Conservation (phyloP, 176 grass and related monocot species). For the Dactylis glomerata region DNA sequence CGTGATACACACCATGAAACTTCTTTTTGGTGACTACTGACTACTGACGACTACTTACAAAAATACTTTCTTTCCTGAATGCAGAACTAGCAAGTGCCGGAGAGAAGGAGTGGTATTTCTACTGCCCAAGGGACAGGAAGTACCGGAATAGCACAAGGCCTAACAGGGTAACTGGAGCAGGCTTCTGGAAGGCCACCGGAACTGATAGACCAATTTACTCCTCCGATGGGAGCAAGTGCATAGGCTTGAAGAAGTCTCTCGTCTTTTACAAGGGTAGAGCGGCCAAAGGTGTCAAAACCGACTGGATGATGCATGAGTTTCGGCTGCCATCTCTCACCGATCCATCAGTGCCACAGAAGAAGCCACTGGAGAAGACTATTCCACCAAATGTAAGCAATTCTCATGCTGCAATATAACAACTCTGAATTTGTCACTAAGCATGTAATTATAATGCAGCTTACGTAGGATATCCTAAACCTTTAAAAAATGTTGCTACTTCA, state of each 20-base stretch:
- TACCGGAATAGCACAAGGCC: slow-evolving; percentile 94
- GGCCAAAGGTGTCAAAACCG: slow-evolving; percentile 87
- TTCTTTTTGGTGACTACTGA: not conserved
- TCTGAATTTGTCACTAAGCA: not conserved
- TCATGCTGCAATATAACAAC: slow-evolving; percentile 10
- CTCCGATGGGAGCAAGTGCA: slow-evolving; percentile 87
- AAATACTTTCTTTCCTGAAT: not conserved
- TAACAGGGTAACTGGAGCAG: slow-evolving; percentile 86
- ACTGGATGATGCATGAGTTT: slow-evolving; percentile 99
- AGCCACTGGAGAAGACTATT: slow-evolving; percentile 83
- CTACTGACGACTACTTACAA: slow-evolving; percentile 17
- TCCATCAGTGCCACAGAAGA: slow-evolving; percentile 54
- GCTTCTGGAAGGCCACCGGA: slow-evolving; percentile 99
- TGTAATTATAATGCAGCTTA: slow-evolving; percentile 1
- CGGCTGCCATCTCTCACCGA: slow-evolving; percentile 68
- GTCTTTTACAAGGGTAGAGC: slow-evolving; percentile 99
- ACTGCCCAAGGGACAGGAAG: slow-evolving; percentile 95
- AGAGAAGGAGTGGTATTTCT: slow-evolving; percentile 99
- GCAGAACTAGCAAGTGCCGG: slow-evolving; percentile 87
- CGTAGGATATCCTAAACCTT: not conserved
- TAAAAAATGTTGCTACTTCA: not conserved
- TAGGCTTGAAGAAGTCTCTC: slow-evolving; percentile 96
- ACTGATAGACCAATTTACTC: slow-evolving; percentile 94
- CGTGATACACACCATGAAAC: not conserved
- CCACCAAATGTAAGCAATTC: slow-evolving; percentile 71